Evolutionary conservation across 2,329 filamentous ascomycete genomes (phyloP), one percentile per base, ranked within the genome.

Genomic region (Pseudogymnoascus sp.): DNA sequence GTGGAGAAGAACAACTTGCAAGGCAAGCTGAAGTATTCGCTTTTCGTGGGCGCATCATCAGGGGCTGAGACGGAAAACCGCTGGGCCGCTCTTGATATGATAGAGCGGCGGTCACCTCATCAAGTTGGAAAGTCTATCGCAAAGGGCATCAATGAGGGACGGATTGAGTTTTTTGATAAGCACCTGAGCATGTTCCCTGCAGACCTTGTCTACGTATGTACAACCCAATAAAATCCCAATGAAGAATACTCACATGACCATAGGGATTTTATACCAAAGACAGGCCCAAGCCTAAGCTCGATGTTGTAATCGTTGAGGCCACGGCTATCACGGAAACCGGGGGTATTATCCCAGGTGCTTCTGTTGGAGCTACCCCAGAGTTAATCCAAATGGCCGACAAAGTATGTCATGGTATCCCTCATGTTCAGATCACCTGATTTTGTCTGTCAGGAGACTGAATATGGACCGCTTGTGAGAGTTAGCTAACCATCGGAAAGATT

Each of bases 91-190:
- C 78, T 93, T 65, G 87, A 96, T 76, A 96, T 96, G 91, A 96
- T 96, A 69, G 87, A 93, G 77, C 82, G 90, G 62, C 83, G 91
- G 61, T 83, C 84, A 67, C 91, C 91, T 61, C 91, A 96, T 76
- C 91, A 96, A 73, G 91, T 96, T 63, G 91, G 91, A 71, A 96
- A 95, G 78, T 82, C 89, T 62, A 96, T 96, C 66, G 84, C 91
- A 63, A 93, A 90, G 78, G 91, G 91, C 8, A 95, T 96, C 76
- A 96, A 96, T 74, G 85, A 87, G 68, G 91, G 91, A 43, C 82
- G 87, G 67, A 96, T 96, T 76, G 86, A 93, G 65, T 96, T 96
- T 76, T 96, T 95, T 72, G 91, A 96, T 74, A 96, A 96, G 78
- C 91, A 96, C 77, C 74, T 96, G 71, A 91, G 87, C 75, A 95